Conservation (phyloP, 2,329 filamentous ascomycete genomes). For the Rhinocladiella similis region DNA sequence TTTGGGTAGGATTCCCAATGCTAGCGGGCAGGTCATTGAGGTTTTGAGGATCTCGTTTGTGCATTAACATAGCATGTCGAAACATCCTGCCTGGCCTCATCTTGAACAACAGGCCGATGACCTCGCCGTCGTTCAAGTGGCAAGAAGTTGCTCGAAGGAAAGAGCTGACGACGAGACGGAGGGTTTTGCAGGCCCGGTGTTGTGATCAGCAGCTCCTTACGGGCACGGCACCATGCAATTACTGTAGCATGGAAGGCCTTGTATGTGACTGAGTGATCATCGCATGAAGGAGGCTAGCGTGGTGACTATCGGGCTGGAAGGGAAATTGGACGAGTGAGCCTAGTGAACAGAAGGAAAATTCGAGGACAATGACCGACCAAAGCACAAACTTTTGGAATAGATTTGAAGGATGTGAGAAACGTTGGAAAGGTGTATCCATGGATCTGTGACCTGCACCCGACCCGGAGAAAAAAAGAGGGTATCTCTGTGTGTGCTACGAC, state of each 20-base stretch:
- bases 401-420: slow-evolving; percentile 1
- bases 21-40: slow-evolving; percentile 13
- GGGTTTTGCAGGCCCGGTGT: slow-evolving; percentile 4
- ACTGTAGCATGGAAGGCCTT: slow-evolving; percentile 14
- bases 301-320: slow-evolving; percentile 13
- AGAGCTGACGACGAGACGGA: slow-evolving; percentile 5
- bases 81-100: slow-evolving; percentile 24
- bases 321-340: slow-evolving; percentile 24
- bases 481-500: slow-evolving; percentile 2
- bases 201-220: slow-evolving; percentile 17
- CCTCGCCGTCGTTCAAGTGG: neutral
- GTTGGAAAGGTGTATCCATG: neutral
- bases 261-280: slow-evolving; percentile 22
- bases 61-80: slow-evolving; percentile 7
- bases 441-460: slow-evolving; percentile 12
- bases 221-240: slow-evolving; percentile 11
- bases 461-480: slow-evolving; percentile 3
- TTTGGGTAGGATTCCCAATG: slow-evolving; percentile 21
- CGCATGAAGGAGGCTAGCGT: slow-evolving; percentile 19
- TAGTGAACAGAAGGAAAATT: slow-evolving; percentile 3
- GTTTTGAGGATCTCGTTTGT: slow-evolving; percentile 15
- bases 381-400: neutral
- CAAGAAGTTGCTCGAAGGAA: neutral
- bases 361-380: neutral
- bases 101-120: slow-evolving; percentile 14